Evolutionary conservation across 495 filamentous ascomycete species (phyloP), one percentile per base, ranked within the genome.

Genomic region (Extremus antarcticus): DNA sequence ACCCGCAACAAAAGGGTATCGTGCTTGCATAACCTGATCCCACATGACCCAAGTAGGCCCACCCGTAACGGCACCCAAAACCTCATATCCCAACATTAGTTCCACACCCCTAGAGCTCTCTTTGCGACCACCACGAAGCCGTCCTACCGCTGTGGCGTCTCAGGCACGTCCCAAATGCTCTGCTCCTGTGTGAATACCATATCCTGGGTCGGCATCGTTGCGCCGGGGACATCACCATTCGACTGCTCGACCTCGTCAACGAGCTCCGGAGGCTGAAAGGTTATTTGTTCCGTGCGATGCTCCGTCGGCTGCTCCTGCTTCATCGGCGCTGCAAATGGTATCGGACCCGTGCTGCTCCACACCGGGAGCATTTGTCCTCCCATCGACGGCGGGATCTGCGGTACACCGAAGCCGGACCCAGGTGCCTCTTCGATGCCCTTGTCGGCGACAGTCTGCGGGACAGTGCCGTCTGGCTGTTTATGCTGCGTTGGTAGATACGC

Each of bases 141-240:
- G 13, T 35, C 4, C 29, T 35, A 35, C 29, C 29, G 29, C 29
- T 35, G 29, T 13, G 56, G 51, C 50, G 56, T 58, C 24, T 53
- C 56, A 9, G 56, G 56, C 50, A 58, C 56, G 11, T 58, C 56
- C 56, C 56, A 58, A 50, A 58, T 54, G n/a, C 39, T 32, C 19
- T 47, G 48, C 20, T 46, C 17, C 47, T 50, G 17, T 1, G 47
- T 23, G 2, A 54, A 29, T 21, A 25, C 22, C 2, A n/a, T n/a
- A n/a, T n/a, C n/a, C n/a, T n/a, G n/a, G n/a, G n/a, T n/a, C n/a
- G n/a, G n/a, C n/a, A n/a, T n/a, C n/a, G n/a, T n/a, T n/a, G n/a
- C n/a, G n/a, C n/a, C n/a, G n/a, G n/a, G n/a, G n/a, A n/a, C n/a
- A n/a, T n/a, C n/a, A n/a, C n/a, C n/a, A n/a, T n/a, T n/a, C n/a